Evolutionary conservation across 2,329 filamentous ascomycete genomes (phyloP).

Genomic region (Penicillium sp.): DNA sequence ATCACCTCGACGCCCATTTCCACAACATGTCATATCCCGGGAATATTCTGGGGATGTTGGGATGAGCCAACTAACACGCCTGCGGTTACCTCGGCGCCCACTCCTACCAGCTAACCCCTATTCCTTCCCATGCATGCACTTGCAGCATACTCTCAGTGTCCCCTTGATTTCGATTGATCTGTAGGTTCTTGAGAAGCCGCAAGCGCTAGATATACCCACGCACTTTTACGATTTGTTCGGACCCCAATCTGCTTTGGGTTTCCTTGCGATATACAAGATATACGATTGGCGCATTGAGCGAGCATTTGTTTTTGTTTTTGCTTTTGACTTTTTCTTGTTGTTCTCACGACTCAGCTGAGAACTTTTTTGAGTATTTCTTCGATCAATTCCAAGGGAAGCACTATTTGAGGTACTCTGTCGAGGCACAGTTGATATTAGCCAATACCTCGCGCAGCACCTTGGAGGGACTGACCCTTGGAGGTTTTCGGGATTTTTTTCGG

Average conservation of each 20-base stretch:
- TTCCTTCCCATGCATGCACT: not conserved
- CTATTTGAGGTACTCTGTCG: not conserved
- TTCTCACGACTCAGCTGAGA: not conserved
- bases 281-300: slow-evolving; percentile 4
- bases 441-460: not conserved
- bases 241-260: not conserved
- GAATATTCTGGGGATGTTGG: not conserved
- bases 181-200: not conserved
- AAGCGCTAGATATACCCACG: slow-evolving; percentile 4
- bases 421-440: not conserved
- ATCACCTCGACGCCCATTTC: not conserved
- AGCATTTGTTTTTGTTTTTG: not conserved
- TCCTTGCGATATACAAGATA: slow-evolving; percentile 1
- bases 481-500: not conserved
- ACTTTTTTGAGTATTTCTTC: not conserved
- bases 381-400: not conserved
- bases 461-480: not conserved
- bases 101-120: not conserved
- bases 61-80: not conserved
- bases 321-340: not conserved
- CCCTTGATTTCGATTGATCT: not conserved
- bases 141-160: not conserved
- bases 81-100: not conserved
- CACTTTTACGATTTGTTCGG: slow-evolving; percentile 1
- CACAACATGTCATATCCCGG: not conserved